These are phyloP conservation scores for Aspergillus mulundensis DNA, from an alignment of 495 filamentous ascomycete genomes.

Conservation along the genomic window DNA sequence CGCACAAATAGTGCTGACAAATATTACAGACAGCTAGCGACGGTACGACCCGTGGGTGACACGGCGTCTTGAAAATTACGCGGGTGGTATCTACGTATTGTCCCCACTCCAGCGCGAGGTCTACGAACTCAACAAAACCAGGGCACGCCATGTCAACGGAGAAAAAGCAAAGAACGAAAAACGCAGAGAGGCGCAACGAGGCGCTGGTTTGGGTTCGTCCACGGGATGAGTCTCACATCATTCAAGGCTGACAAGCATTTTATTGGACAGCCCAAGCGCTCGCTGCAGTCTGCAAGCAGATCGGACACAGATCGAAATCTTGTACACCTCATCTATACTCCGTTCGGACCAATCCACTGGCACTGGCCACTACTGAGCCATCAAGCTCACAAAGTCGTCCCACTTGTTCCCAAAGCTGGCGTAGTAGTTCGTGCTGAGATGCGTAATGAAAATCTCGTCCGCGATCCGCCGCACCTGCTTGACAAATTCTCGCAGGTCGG, in stretches of 20 bases:
- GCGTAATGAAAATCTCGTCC: conserved; percentile 44
- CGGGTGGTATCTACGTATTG: too few species aligned
- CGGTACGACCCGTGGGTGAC: too few species aligned
- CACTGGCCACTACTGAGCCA: conserved; percentile 24
- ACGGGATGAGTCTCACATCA: neutral
- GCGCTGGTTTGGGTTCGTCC: neutral
- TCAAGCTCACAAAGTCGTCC: conserved; percentile 40
- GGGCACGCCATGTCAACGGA: neutral
- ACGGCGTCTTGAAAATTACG: conserved; percentile 2
- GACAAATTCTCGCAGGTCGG: conserved; percentile 31
- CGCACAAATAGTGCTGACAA: too few species aligned
- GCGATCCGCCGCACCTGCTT: conserved; percentile 32
- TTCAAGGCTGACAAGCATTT: neutral
- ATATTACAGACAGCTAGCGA: too few species aligned
- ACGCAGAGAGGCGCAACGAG: neutral
- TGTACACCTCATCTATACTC: neutral
- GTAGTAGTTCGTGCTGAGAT: conserved; percentile 42
- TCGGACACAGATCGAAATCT: neutral
- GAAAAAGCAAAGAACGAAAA: neutral
- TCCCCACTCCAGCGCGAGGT: neutral
- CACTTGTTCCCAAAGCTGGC: conserved; percentile 40
- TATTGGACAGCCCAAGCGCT: too few species aligned
- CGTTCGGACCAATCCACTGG: neutral
- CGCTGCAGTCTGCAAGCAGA: neutral
- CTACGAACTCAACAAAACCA: neutral